A percentile compares a stretch with the other conserved stretches of the same genome.
These are phyloP conservation scores for Vickermania ingenoplastis DNA, from an alignment of 208 protist genomes.

Conservation along the genomic window DNA sequence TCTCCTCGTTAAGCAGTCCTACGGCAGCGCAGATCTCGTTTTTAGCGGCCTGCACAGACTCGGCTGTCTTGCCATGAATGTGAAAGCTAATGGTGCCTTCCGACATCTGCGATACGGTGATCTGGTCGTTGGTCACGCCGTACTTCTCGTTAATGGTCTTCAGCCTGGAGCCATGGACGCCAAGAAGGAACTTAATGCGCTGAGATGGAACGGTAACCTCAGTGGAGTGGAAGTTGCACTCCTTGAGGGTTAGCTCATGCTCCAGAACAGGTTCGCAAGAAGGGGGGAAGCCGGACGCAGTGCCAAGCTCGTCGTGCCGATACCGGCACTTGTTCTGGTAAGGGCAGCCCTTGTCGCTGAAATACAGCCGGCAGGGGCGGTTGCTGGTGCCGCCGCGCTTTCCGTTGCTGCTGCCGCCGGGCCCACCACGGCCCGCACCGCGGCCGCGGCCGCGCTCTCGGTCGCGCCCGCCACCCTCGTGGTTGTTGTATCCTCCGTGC, in stretches of 20 bases:
- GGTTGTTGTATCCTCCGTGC: slow-evolving; percentile 16
- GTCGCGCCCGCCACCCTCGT: slow-evolving; percentile 13
- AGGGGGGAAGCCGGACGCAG: neutral
- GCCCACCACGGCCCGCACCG: slow-evolving; percentile 21
- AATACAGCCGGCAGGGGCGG: neutral
- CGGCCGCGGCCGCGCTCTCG: slow-evolving; percentile 26
- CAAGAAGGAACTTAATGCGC: slow-evolving; percentile 69
- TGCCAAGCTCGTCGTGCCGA: slow-evolving; percentile 8
- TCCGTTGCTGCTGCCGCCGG: slow-evolving; percentile 14
- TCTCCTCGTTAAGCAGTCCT: slow-evolving; percentile 51
- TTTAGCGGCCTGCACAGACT: slow-evolving; percentile 50
- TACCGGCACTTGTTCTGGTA: neutral
- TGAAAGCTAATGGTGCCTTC: slow-evolving; percentile 44
- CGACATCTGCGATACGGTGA: slow-evolving; percentile 23
- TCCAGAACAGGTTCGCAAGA: slow-evolving; percentile 3
- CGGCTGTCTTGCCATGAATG: slow-evolving; percentile 47
- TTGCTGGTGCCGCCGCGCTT: slow-evolving; percentile 6
- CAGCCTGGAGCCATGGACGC: slow-evolving; percentile 41
- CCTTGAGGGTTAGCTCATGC: slow-evolving; percentile 3
- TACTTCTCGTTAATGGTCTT: slow-evolving; percentile 55
- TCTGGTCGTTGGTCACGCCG: slow-evolving; percentile 68
- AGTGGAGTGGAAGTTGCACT: slow-evolving; percentile 26
- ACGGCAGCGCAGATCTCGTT: slow-evolving; percentile 41
- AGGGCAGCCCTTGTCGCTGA: neutral
- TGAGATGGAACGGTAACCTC: slow-evolving; percentile 61